Evolutionary conservation across 163 green algal species (phyloP), one percentile per base, ranked within the genome.

Genomic region (Volvox carteri): DNA sequence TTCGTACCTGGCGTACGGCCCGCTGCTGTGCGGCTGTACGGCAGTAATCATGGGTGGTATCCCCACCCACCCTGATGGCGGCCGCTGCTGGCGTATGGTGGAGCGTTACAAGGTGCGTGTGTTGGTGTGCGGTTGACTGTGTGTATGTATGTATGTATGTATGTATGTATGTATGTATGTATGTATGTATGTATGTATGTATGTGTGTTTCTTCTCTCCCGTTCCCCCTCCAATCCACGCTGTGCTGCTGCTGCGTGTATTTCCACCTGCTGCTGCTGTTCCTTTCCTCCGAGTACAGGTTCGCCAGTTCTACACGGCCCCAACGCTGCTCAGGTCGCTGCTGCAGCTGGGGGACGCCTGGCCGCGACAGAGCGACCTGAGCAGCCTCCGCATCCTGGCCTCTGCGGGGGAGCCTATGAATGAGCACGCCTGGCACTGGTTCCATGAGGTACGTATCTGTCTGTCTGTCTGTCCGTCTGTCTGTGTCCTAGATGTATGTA

Each of bases 1-100:
- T 96, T 96, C 95, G 8, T 99, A 99, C 94, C 86, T 99, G 54
- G 93, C 95, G 14, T 99, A 99, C 90, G 97, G 96, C 14, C 98
- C 98, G 0, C 91, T 99, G 90, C 92, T 99, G 42, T 96, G 96
- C 81, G 95, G 96, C n/a, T 96, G 93, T 14, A 96, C 93, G 46
- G 85, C 93, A 41, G 90, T 99, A 2, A 60, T 99, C 33, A 98
- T 98, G 91, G 97, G 98, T 86, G 96, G 96, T 52, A 95, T 98
- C 12, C 97, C 97, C 68, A 97, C 94, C 1, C 95, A 98, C 93
- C 97, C 97, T 12, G 93, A 98, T 78, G 92, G 96, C 21, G 95
- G 94, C 68, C 93, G 97, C 41, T 97, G 91, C 91, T 99, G 97
- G 97, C 93, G 96, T 50, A 96, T 99, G 33, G 89, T 97, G 8